Percentiles rank a stretch among this genome's conserved stretches.
Evolutionary conservation across 306 rosid genomes (phyloP).

Genomic region (Fragaria nilgerrensis): DNA sequence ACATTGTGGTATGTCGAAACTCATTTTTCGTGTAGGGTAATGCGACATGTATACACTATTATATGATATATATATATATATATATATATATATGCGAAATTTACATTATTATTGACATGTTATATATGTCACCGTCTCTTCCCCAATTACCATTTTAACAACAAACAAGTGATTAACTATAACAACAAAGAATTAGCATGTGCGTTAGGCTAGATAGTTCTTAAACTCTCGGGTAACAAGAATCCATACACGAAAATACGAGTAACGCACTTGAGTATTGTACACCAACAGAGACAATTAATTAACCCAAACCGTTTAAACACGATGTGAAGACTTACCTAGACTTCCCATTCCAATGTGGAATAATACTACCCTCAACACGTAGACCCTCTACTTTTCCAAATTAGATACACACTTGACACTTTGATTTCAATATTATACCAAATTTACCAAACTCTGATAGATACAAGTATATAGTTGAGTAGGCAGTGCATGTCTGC

Average conservation of each 20-base stretch:
- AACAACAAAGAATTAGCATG: no score
- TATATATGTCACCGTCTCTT: no score
- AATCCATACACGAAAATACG: no score
- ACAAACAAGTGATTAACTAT: no score
- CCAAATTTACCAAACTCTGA: conserved; percentile 2
- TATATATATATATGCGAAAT: no score
- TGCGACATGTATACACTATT: background rate
- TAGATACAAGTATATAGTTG: background rate
- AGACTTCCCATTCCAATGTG: background rate
- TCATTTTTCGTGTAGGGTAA: background rate
- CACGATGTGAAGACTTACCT: background rate
- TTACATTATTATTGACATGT: no score
- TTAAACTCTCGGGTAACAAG: background rate
- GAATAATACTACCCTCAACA: background rate
- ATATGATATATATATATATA: no score
- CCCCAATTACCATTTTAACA: no score
- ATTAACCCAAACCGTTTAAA: background rate
- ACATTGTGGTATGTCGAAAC: background rate
- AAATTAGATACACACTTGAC: background rate
- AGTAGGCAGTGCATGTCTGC: background rate
- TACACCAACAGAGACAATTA: background rate
- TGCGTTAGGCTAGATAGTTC: no score
- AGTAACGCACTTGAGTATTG: no score
- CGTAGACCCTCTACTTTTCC: background rate
- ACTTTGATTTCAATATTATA: background rate